phyloP scores from a whole-genome alignment of 2,329 filamentous ascomycete species.

The Penicillium sp. region DNA sequence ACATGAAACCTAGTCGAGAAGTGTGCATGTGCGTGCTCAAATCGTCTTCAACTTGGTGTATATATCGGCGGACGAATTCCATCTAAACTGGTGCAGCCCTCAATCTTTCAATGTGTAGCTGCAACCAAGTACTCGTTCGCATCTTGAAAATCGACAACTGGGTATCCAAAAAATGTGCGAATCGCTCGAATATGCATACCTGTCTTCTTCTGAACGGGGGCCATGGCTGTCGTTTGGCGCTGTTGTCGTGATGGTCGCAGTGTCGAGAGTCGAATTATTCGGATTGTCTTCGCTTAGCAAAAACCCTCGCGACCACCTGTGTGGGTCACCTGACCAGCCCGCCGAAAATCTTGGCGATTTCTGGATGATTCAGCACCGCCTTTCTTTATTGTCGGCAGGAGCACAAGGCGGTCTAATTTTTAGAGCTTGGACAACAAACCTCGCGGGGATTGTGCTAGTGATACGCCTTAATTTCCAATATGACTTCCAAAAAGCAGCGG shows the following conservation, averaged over 20 bases:
- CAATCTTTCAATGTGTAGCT: neutral
- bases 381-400: conserved; percentile 13
- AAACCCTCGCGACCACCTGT: conserved; percentile 42
- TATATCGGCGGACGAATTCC: conserved; percentile 5
- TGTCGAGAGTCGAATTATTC: conserved; percentile 47
- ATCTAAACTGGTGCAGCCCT: conserved; percentile 7
- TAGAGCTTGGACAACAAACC: neutral
- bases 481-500: conserved; percentile 37
- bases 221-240: conserved; percentile 54
- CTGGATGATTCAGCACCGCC: conserved; percentile 6
- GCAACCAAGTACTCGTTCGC: conserved; percentile 28
- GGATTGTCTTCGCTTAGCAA: conserved; percentile 46
- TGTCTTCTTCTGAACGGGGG: conserved; percentile 53
- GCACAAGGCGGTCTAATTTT: conserved; percentile 8
- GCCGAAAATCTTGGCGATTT: conserved; percentile 13
- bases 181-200: conserved; percentile 39
- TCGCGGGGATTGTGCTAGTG: neutral
- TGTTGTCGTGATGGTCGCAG: conserved; percentile 51
- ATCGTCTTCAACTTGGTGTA: conserved; percentile 1
- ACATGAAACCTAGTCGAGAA: neutral
- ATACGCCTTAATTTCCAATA: conserved; percentile 19
- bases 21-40: neutral
- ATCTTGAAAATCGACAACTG: conserved; percentile 22
- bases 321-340: conserved; percentile 45
- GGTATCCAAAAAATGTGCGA: conserved; percentile 43